Conservation (phyloP, 1,139 yeast genomes). For the Pichia sp. region DNA sequence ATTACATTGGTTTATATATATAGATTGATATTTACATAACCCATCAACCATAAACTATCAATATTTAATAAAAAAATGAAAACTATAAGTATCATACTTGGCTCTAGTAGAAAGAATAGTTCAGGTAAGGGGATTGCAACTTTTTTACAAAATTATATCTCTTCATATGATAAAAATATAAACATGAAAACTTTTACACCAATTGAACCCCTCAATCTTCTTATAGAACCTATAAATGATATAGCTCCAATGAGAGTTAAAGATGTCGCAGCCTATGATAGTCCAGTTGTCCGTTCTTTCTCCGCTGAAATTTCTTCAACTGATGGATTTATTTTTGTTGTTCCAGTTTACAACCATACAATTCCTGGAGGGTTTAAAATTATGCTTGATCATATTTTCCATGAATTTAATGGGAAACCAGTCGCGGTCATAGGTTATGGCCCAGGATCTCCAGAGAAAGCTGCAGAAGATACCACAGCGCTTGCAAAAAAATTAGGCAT, state of each 20-base stretch:
- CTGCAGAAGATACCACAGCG: background rate
- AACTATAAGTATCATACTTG: too few species aligned
- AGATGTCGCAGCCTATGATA: conserved; percentile 2
- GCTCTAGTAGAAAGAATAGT: too few species aligned
- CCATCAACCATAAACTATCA: too few species aligned
- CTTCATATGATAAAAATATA: too few species aligned
- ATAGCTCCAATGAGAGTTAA: background rate
- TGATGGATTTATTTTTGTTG: conserved; percentile 1
- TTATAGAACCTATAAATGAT: conserved; percentile 4
- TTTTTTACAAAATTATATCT: too few species aligned
- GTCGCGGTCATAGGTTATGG: conserved; percentile 2
- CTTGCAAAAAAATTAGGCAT: conserved; percentile 3
- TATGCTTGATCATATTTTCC: conserved; percentile 7
- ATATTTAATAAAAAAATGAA: too few species aligned
- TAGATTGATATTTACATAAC: too few species aligned
- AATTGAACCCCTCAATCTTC: conserved; percentile 2
- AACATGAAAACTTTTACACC: conserved; percentile 2
- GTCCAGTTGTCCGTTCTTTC: conserved; percentile 1
- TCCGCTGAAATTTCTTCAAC: background rate
- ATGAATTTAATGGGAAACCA: conserved; percentile 3
- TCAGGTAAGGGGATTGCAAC: too few species aligned
- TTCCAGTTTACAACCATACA: conserved; percentile 6
- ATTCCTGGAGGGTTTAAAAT: conserved; percentile 7
- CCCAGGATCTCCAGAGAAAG: background rate
- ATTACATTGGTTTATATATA: too few species aligned